phyloP scores from a whole-genome alignment of 2,329 filamentous ascomycete species.

The Fusarium drepaniforme region DNA sequence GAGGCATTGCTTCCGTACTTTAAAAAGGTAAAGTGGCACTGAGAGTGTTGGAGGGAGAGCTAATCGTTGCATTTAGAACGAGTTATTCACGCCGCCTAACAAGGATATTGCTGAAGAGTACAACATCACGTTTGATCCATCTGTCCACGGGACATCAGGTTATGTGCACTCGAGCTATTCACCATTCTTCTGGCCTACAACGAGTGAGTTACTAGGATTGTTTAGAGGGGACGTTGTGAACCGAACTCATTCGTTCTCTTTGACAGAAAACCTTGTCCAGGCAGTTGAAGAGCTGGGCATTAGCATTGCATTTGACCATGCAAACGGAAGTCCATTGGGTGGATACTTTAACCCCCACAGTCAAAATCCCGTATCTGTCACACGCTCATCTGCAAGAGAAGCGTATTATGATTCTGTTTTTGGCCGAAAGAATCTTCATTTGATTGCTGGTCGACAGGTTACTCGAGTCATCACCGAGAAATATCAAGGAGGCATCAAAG shows the following conservation, averaged over 20 bases:
- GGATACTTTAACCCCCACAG: slow-evolving; percentile 38
- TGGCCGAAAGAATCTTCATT: slow-evolving; percentile 29
- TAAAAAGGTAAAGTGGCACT: slow-evolving; percentile 50
- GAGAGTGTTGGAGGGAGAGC: too few species aligned
- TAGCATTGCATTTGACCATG: slow-evolving; percentile 24
- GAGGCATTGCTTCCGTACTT: slow-evolving; percentile 56
- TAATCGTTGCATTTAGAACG: slow-evolving; percentile 18
- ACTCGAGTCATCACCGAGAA: slow-evolving; percentile 35
- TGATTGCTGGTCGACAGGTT: slow-evolving; percentile 28
- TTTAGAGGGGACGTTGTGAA: rapidly evolving
- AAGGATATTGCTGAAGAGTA: slow-evolving; percentile 28
- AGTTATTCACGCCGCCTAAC: slow-evolving; percentile 27
- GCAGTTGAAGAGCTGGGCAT: slow-evolving; percentile 31
- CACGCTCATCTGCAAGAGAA: slow-evolving; percentile 35
- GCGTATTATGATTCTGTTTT: slow-evolving; percentile 25
- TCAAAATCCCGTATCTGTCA: slow-evolving; percentile 21
- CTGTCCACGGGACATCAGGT: slow-evolving; percentile 27
- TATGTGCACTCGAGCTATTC: slow-evolving; percentile 36
- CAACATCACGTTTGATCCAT: slow-evolving; percentile 24
- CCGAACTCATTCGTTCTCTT: neutral
- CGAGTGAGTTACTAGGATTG: slow-evolving; percentile 12
- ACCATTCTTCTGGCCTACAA: slow-evolving; percentile 42
- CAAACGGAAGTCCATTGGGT: slow-evolving; percentile 32
- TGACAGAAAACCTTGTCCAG: slow-evolving; percentile 22
- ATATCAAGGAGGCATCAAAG: slow-evolving; percentile 1